Evolutionary conservation across 139 green algal species (phyloP).

Genomic region (Coelastrella sp.): DNA sequence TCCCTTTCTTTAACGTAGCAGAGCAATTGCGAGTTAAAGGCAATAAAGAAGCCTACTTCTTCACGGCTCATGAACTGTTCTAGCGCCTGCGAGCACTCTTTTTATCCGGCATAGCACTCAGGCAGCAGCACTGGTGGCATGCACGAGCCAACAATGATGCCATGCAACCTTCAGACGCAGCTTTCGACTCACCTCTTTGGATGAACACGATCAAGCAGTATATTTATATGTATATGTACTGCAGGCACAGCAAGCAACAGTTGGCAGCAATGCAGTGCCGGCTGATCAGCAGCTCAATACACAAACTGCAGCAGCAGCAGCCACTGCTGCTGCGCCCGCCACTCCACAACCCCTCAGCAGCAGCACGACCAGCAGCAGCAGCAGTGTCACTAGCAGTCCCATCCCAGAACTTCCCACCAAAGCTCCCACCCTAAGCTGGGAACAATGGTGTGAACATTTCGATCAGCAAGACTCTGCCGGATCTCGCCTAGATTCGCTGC

Average conservation of each 20-base stretch:
- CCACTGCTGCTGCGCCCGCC: not conserved
- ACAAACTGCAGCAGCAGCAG: not conserved
- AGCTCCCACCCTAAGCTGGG: not conserved
- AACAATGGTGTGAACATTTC: slow-evolving; percentile 16
- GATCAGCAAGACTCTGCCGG: slow-evolving; percentile 35
- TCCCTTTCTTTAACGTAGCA: too few relatives aligned
- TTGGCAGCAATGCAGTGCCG: not conserved
- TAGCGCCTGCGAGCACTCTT: too few relatives aligned
- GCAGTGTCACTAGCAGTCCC: not conserved
- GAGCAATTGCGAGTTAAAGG: too few relatives aligned
- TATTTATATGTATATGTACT: too few relatives aligned
- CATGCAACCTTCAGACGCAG: too few relatives aligned
- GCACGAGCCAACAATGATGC: too few relatives aligned
- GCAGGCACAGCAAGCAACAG: not conserved
- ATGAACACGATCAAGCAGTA: too few relatives aligned
- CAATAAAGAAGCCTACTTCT: too few relatives aligned
- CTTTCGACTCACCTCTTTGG: too few relatives aligned
- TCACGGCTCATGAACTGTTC: too few relatives aligned
- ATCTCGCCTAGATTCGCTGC: not conserved
- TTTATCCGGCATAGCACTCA: too few relatives aligned
- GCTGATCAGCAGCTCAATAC: not conserved
- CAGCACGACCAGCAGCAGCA: not conserved
- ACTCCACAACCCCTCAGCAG: not conserved
- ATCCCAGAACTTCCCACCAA: not conserved
- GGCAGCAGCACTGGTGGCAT: too few relatives aligned